Base-by-base conservation (phyloP, 129 eudicot species). In the Arctium lappa region DNA sequence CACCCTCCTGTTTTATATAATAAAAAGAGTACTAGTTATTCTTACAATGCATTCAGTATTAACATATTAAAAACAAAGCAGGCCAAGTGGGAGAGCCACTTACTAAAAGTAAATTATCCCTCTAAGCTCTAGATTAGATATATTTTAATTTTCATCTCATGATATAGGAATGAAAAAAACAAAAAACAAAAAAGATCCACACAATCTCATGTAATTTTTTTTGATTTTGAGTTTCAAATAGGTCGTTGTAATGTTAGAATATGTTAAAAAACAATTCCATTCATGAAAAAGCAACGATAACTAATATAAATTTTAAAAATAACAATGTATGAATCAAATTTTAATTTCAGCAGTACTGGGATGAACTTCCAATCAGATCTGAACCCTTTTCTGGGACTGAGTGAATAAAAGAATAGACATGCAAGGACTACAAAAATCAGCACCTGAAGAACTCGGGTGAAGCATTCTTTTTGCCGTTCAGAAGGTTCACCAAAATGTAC, bases 401-500 rank as follows among this genome's bases (percentile, higher is more conserved):
- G 4, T 3, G 33, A 66, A 78, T 62, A 33, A 48, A 75, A 46
- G 32, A 46, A 48, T 37, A 69, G 46, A 22, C 40, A 56, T 60
- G 66, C 29, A 65, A 44, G 32, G 29, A 75, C n/a, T 38, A 68
- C 29, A 38, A 73, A 38, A 63, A 9, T 65, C 50, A 30, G 76
- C 56, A 95, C 99, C 99, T 95, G 97, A 70, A 95, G 88, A 79
- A 95, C 99, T 84, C 95, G 88, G 31, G 99, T 95, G 80, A 91
- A 95, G 84, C 99, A 95, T 86, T 93, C 99, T 85, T 82, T 95
- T 81, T 95, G 89, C 82, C 98, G 82, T 34, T 95, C 86, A 32
- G 97, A 88, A 75, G 99, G 99, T 87, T 93, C 86, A 77, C 99
- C 92, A 85, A 95, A 93, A 83, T 95, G 99, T 53, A 93, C 98